A percentile compares a stretch with the other conserved stretches of the same genome.
These are phyloP conservation scores for Rhizopogon vulgaris DNA, from an alignment of 768 basidiomycete genomes.

Conservation along the genomic window DNA sequence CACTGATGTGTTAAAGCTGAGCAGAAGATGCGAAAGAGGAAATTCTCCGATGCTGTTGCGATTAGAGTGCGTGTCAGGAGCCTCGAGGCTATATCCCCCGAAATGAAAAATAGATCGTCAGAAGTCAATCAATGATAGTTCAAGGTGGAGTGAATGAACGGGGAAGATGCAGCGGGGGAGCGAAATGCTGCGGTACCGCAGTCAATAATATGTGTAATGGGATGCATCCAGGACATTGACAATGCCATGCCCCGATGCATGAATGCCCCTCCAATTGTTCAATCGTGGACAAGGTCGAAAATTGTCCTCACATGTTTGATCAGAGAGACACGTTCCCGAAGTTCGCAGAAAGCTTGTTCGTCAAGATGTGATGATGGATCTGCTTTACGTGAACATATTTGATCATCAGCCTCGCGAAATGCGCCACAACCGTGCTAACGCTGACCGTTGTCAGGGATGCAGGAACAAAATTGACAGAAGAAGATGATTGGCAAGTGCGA, in stretches of 20 bases:
- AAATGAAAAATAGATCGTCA: constrained; percentile 26
- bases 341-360: constrained; percentile 1
- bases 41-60: constrained; percentile 19
- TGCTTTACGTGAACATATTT: constrained; percentile 1
- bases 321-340: not conserved
- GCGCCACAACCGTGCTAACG: not conserved
- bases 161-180: constrained; percentile 21
- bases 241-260: not conserved
- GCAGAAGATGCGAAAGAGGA: constrained; percentile 14
- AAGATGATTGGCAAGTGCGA: not conserved
- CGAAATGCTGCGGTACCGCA: constrained; percentile 20
- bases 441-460: not conserved
- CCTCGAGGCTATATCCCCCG: constrained; percentile 30
- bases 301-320: constrained; percentile 1
- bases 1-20: constrained; percentile 11
- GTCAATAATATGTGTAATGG: not conserved
- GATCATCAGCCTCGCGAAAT: constrained; percentile 1
- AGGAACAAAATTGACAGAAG: not conserved
- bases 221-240: not conserved
- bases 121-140: constrained; percentile 29
- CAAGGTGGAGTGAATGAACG: constrained; percentile 25
- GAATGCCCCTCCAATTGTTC: not conserved
- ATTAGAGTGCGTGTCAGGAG: constrained; percentile 25
- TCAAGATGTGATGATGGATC: constrained; percentile 3
- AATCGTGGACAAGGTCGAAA: not conserved